Base-by-base conservation (phyloP, 2,329 filamentous ascomycete genomes). In the Penicillium brasilianum region DNA sequence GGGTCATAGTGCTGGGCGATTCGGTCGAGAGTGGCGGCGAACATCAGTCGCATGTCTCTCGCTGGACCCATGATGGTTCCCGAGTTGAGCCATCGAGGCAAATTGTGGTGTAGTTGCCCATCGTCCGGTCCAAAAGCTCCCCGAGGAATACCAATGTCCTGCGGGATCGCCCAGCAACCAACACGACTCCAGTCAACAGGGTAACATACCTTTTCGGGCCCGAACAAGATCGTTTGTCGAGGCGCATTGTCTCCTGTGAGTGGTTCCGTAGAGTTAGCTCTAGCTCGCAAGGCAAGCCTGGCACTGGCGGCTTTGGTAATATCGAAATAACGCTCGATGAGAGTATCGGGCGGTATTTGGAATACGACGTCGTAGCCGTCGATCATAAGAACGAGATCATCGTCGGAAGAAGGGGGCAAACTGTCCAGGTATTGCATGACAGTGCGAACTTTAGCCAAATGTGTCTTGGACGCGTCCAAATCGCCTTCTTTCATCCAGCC, bases 381-480 rank as follows among this genome's bases (percentile, higher is more conserved):
- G 28, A 65, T 55, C 60, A 65, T 65, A 11, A 65, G 51, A 2
- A 65, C 60, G 0, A 65, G 55, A 55, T 65, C 63, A 10, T 65
- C 57, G 16, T 65, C 60, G 20, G 60, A 58, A 9, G 57, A 55
- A 18, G 60, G 8, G 4, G 60, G 51, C 4, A 65, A 34, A 13
- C 34, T 55, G 10, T 65, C 49, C n/a, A 65, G 44, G 28, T 65
- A 65, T 10, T 57, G 52, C 60, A 65, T 41, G 4, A 62, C 60
- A 16, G 58, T 65, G 60, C 60, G 63, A 8, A 65, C 63, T 55
- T 65, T 65, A 14, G 63, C 63, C 4, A 65, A 34, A 46, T 65
- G 63, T 11, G 60, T 62, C 28, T 60, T 58, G 3, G 57, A 57
- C 1, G 63, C 63, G 54, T 65, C 63, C 48, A 65, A 20, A 5